These are phyloP conservation scores for Fusarium torreyae DNA, from an alignment of 2,329 filamentous ascomycete genomes.

Conservation along the genomic window DNA sequence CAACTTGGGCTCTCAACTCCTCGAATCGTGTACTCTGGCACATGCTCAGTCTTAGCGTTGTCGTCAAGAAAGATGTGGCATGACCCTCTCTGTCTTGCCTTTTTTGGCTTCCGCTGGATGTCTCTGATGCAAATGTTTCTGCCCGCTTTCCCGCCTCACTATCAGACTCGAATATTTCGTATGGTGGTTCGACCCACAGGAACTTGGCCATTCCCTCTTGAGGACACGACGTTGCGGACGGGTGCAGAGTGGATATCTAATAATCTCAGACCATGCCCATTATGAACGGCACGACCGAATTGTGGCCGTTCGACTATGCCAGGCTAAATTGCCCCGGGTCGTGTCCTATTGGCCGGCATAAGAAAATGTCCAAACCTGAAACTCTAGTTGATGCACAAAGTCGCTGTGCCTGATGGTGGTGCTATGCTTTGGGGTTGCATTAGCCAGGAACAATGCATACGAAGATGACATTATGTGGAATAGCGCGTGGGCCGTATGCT, in stretches of 20 bases:
- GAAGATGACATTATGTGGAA: conserved; percentile 27
- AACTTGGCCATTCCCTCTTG: conserved; percentile 35
- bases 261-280: conserved; percentile 37
- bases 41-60: conserved; percentile 24
- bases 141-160: conserved; percentile 35
- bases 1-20: conserved; percentile 38
- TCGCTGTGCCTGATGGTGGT: conserved; percentile 30
- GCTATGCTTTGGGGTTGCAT: conserved; percentile 50
- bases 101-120: conserved; percentile 24
- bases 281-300: conserved; percentile 48
- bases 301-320: conserved; percentile 39
- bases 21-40: conserved; percentile 31
- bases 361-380: conserved; percentile 51
- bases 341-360: conserved; percentile 51
- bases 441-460: conserved; percentile 50
- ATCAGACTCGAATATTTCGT: conserved; percentile 16
- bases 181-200: conserved; percentile 30
- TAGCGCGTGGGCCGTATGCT: conserved; percentile 34
- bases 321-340: conserved; percentile 43
- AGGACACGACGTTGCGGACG: conserved; percentile 28
- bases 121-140: conserved; percentile 39
- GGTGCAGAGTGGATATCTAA: conserved; percentile 41
- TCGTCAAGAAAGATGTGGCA: conserved; percentile 22
- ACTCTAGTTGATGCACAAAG: conserved; percentile 56
- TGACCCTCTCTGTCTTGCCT: conserved; percentile 29